A percentile compares a stretch with the other conserved stretches of the same genome.
Evolutionary conservation across 1,284 basidiomycete genomes (phyloP).

Genomic region (Heliocybe sulcata): DNA sequence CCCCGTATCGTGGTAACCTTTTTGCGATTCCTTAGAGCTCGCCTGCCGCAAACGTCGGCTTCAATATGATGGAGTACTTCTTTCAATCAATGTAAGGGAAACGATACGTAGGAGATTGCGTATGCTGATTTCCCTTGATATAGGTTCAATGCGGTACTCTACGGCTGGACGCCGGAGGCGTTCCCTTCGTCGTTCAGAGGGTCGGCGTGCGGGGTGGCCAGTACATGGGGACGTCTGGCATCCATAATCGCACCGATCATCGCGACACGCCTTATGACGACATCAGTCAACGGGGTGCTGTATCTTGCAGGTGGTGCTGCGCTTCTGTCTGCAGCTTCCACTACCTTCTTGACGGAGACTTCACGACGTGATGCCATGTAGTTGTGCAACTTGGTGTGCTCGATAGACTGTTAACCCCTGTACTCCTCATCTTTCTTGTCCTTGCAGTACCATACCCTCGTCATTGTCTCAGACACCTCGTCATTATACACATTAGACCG

Average conservation of each 20-base stretch:
- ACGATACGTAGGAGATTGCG: background rate
- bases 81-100: background rate
- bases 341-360: slow-evolving; percentile 9
- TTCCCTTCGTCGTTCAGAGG: slow-evolving; percentile 11
- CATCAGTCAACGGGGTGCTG: slow-evolving; percentile 5
- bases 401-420: background rate
- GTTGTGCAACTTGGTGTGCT: background rate
- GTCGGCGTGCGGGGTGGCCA: slow-evolving; percentile 10
- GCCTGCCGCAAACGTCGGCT: slow-evolving; percentile 10
- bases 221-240: slow-evolving; percentile 10
- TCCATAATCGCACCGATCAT: slow-evolving; percentile 9
- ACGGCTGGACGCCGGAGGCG: slow-evolving; percentile 13
- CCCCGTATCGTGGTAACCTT: background rate
- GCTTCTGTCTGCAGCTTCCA: slow-evolving; percentile 7
- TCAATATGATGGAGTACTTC: slow-evolving; percentile 13
- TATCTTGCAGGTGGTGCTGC: slow-evolving; percentile 12
- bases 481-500: background rate
- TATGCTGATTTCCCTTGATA: background rate
- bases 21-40: background rate
- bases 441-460: too few relatives aligned
- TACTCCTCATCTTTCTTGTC: too few relatives aligned
- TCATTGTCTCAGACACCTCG: too few relatives aligned
- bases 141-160: slow-evolving; percentile 12
- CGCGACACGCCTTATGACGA: slow-evolving; percentile 7
- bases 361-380: background rate